Base-by-base conservation (phyloP, 345 rosid species). In the Citrus glauca region DNA sequence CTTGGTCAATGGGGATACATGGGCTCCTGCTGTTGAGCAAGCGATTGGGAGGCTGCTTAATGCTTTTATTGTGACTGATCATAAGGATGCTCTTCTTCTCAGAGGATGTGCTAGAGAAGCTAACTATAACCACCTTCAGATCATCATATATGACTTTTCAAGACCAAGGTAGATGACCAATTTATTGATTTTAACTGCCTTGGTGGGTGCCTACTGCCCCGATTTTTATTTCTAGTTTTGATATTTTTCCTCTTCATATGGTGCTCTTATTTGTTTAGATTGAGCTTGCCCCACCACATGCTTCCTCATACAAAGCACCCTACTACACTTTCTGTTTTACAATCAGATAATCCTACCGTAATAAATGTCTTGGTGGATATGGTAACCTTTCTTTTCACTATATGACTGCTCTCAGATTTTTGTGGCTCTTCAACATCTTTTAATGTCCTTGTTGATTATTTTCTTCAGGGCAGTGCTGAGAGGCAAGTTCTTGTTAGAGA, bases 21-120 rank as follows among this genome's bases (percentile, higher is more conserved):
- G 99, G 99, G 99, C 91, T 84, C 86, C 89, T 77, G 90, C 95
- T 72, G 95, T 89, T 90, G 99, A 96, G 82, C 88, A 87, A 85
- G 97, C 99, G 56, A 70, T 96, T 62, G 98, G 98, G 76, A 94
- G 71, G 83, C 64, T 94, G 83, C 88, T 94, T 33, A 96, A 96
- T 87, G 98, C 98, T 81, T 96, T 96, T 85, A 91, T 96, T 71
- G 99, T 90, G 81, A 91, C 97, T 48, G 87, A 89, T 80, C 98
- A 94, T 78, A 87, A 80, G 78, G 99, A 96, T 85, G 85, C 88
- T 11, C 89, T 84, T 82, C 77, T 81, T 78, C 88, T 96, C 64
- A 88, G 93, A 87, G 67, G 81, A 77, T 96, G 97, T 83, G 99
- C 93, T 1, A 86, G 78, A 37, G 95, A 92, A 73, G 94, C 91